Evolutionary conservation across 306 rosid genomes (phyloP).

Genomic region (Cicer pinnatifidum): DNA sequence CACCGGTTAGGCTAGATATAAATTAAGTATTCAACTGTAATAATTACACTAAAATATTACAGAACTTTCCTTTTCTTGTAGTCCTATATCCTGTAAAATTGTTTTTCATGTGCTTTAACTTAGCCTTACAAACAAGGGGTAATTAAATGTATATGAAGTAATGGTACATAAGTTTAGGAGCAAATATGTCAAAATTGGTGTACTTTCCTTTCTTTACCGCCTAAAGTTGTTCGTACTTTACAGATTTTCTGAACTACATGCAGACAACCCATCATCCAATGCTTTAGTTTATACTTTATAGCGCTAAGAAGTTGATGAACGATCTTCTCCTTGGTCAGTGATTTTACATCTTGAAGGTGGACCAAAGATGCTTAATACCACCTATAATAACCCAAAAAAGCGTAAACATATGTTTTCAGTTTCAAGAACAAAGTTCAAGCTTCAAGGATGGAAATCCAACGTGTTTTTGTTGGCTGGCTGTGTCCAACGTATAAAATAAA

Average conservation of each 20-base stretch:
- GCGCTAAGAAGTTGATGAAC: conserved; percentile 55
- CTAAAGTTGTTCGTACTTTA: conserved; percentile 36
- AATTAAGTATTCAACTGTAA: conserved; percentile 1
- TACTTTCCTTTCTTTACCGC: conserved; percentile 37
- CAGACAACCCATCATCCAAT: conserved; percentile 27
- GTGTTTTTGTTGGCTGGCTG: not conserved
- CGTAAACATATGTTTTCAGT: not conserved
- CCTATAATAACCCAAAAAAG: conserved; percentile 54
- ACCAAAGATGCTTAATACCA: conserved; percentile 83
- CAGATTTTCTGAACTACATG: conserved; percentile 42
- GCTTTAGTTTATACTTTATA: conserved; percentile 34
- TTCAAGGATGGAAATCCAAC: conserved; percentile 12
- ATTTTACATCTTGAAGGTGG: conserved; percentile 81
- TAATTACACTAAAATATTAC: conserved; percentile 15
- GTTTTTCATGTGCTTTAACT: conserved; percentile 10
- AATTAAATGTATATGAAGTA: conserved; percentile 16
- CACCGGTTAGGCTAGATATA: not conserved
- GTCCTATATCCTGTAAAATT: not conserved
- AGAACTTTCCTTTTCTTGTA: conserved; percentile 6
- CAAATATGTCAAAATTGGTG: conserved; percentile 45
- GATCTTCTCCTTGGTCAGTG: conserved; percentile 60
- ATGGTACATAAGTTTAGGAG: conserved; percentile 31
- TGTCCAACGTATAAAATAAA: conserved; percentile 1
- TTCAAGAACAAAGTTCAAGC: not conserved
- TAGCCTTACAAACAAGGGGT: conserved; percentile 22